phyloP scores from a whole-genome alignment of 176 grass and related monocot species.

The Rhynchospora breviuscula region DNA sequence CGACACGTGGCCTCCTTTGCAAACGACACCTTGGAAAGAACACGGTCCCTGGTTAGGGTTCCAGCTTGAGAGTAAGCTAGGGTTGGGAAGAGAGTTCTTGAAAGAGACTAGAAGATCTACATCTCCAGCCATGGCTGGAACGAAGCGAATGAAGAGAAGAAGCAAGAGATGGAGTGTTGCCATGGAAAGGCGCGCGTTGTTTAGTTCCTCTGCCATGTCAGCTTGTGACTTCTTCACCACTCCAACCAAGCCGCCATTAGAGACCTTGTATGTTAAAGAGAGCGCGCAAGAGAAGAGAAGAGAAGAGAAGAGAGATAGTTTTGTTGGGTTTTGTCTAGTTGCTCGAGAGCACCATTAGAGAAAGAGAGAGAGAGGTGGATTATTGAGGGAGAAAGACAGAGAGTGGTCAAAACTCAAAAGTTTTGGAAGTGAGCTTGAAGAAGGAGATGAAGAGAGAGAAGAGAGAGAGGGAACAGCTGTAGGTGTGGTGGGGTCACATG shows the following conservation, averaged over 20 bases:
- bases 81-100: slow-evolving; percentile 49
- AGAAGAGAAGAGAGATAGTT: background rate
- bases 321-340: background rate
- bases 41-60: slow-evolving; percentile 35
- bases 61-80: slow-evolving; percentile 39
- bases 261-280: background rate
- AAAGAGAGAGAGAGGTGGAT: background rate
- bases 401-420: background rate
- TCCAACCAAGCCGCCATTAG: slow-evolving; percentile 1
- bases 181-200: background rate
- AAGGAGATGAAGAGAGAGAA: background rate
- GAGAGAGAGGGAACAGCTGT: slow-evolving; percentile 13
- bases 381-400: background rate
- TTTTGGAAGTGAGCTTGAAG: background rate
- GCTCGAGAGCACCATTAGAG: background rate
- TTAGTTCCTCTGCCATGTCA: background rate
- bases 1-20: slow-evolving; percentile 46
- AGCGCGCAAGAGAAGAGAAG: background rate
- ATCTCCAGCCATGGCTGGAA: slow-evolving; percentile 27
- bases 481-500: slow-evolving; percentile 63
- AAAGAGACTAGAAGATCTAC: slow-evolving; percentile 65
- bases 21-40: slow-evolving; percentile 57
- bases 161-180: slow-evolving; percentile 1
- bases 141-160: background rate
- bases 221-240: background rate